Percentiles rank a stretch among this genome's conserved stretches.
Evolutionary conservation across 176 grass and related monocot genomes (phyloP).

Genomic region (Calamus simplicifolius): DNA sequence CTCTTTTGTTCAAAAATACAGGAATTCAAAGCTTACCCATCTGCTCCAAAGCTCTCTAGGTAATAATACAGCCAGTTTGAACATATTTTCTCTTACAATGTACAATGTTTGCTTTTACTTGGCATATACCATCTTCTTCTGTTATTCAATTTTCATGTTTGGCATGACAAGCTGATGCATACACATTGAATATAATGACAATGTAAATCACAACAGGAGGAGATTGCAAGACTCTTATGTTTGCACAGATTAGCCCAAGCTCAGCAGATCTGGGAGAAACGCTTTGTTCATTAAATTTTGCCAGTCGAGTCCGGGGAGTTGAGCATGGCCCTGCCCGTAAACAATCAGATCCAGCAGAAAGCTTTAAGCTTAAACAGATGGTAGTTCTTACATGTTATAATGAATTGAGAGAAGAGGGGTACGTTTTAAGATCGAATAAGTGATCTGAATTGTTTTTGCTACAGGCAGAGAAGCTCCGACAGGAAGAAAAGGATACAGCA

Average conservation of each 20-base stretch:
- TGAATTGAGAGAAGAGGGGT: too few relatives aligned
- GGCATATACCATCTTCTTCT: too few relatives aligned
- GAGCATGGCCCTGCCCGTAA: constrained; percentile 83
- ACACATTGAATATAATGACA: too few relatives aligned
- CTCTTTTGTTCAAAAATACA: constrained; percentile 25
- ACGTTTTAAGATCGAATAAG: too few relatives aligned
- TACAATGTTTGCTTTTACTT: too few relatives aligned
- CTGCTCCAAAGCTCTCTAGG: constrained; percentile 90
- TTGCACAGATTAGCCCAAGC: constrained; percentile 89
- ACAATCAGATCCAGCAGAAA: constrained; percentile 72
- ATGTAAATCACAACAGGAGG: constrained; percentile 48
- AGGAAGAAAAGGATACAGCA: constrained; percentile 63
- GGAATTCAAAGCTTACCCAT: constrained; percentile 96
- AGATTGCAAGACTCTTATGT: constrained; percentile 99
- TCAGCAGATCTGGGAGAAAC: constrained; percentile 85
- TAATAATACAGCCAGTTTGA: constrained; percentile 10
- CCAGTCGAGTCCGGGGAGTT: constrained; percentile 74
- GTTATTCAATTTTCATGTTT: too few relatives aligned
- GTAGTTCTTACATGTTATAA: constrained; percentile 26
- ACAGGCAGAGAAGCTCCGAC: constrained; percentile 63
- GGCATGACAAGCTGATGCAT: too few relatives aligned
- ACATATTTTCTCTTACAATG: too few relatives aligned
- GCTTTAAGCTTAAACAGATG: constrained; percentile 86
- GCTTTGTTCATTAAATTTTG: constrained; percentile 78
- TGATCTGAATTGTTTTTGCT: constrained; percentile 8